phyloP scores from a whole-genome alignment of 768 basidiomycete genomes.

The Podaxis rugospora region DNA sequence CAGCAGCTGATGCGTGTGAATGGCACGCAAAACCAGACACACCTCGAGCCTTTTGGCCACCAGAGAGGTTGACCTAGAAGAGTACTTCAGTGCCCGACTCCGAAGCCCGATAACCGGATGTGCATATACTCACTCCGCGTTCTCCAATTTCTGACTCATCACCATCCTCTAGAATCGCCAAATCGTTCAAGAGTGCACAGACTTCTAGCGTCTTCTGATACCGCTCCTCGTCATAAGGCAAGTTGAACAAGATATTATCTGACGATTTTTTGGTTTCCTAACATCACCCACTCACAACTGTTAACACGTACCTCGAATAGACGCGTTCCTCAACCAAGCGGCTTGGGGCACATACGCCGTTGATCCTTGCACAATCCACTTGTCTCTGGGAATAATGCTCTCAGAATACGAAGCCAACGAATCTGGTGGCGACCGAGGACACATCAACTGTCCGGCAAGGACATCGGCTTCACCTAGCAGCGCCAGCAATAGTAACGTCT shows the following conservation, averaged over 20 bases:
- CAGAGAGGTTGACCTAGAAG: slow-evolving; percentile 44
- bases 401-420: slow-evolving; percentile 58
- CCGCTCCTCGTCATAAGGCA: slow-evolving; percentile 75
- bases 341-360: slow-evolving; percentile 86
- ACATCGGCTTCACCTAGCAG: slow-evolving; percentile 88
- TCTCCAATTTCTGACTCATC: slow-evolving; percentile 88
- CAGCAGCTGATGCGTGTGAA: slow-evolving; percentile 37
- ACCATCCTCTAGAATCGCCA: slow-evolving; percentile 82
- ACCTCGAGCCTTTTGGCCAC: slow-evolving; percentile 70
- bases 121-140: slow-evolving; percentile 52
- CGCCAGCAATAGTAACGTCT: slow-evolving; percentile 78
- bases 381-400: slow-evolving; percentile 37
- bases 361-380: slow-evolving; percentile 75
- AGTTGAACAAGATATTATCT: slow-evolving; percentile 74
- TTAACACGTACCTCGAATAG: slow-evolving; percentile 42
- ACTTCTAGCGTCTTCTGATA: slow-evolving; percentile 78
- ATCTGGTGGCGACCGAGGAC: slow-evolving; percentile 84
- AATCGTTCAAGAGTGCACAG: slow-evolving; percentile 68
- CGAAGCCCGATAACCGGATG: background rate
- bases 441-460: slow-evolving; percentile 73
- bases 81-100: background rate
- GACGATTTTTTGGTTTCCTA: slow-evolving; percentile 1
- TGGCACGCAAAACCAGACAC: slow-evolving; percentile 19
- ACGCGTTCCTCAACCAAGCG: slow-evolving; percentile 66
- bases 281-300: background rate